Evolutionary conservation across 257 asterid species (phyloP), one percentile per base, ranked within the genome.

Genomic region (Voacanga thouarsii): DNA sequence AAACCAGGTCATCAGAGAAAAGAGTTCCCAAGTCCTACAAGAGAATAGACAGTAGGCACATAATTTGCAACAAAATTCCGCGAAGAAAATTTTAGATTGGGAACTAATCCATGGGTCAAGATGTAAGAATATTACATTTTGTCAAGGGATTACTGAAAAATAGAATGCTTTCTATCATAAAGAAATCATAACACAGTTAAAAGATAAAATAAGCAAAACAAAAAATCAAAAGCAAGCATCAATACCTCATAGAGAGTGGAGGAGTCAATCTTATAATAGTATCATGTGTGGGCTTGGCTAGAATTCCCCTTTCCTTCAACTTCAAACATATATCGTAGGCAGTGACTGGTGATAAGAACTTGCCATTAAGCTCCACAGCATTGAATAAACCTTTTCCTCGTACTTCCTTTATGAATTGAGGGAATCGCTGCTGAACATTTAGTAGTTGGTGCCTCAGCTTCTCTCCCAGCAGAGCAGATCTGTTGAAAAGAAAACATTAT

Each of bases 291-390:
- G 98, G 97, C 83, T 93, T 95, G 47, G 98, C 97, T 10, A 95
- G 97, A 80, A 93, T 87, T 49, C 99, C 98, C 83, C 98, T 83
- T 80, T 90, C 97, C 85, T 95, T 95, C 77, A 95, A 89, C 85
- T 92, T 93, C 85, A 95, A 87, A 84, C 99, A 95, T 81, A 95
- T 82, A 72, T 92, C 98, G 79, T 93, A 95, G 14, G 99, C 99
- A 30, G 86, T 91, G 64, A 87, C 87, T 0, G 97, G 99, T 64
- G 78, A 82, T 82, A 92, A 80, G 78, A 89, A 89, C 84, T 86
- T 88, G 85, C 89, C 86, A 75, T 95, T 83, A 43, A 95, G 96
- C 87, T 88, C 99, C 81, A 95, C 97, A 0, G 98, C 99, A 4
- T 85, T 89, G 89, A 93, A 93, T 88, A 95, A 83, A 59, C 99